Conservation (phyloP, 768 basidiomycete genomes). For the Tulasnella sp. region DNA sequence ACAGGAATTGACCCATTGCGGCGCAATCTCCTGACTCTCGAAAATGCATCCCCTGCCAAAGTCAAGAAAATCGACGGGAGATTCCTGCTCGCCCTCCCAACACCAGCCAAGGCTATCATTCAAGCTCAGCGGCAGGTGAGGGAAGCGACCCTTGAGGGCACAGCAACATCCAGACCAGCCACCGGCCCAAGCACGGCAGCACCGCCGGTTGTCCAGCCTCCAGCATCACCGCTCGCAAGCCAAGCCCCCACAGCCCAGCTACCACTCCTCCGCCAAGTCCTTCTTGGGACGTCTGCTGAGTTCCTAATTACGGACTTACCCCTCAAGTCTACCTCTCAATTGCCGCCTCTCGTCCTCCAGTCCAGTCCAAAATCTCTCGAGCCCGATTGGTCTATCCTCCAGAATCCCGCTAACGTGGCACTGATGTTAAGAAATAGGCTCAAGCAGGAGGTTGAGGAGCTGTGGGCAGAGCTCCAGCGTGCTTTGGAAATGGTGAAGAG, state of each 20-base stretch:
- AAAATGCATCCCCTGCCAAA: conserved; percentile 30
- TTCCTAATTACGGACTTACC: conserved; percentile 6
- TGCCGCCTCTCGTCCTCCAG: background rate
- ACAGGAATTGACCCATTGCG: conserved; percentile 44
- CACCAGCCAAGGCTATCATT: background rate
- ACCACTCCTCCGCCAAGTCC: background rate
- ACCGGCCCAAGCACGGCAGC: background rate
- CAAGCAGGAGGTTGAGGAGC: background rate
- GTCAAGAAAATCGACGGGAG: background rate
- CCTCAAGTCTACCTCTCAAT: background rate
- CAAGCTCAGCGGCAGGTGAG: background rate
- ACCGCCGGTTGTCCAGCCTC: no score
- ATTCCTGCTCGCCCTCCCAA: background rate
- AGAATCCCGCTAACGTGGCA: background rate
- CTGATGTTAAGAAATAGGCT: background rate
- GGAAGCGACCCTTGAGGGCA: background rate
- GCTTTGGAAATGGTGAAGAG: background rate
- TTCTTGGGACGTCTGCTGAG: background rate
- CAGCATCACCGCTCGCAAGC: no score
- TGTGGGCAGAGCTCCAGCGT: background rate
- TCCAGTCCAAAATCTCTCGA: background rate
- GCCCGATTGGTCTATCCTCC: background rate
- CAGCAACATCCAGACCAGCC: background rate
- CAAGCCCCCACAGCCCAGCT: background rate
- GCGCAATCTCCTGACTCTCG: conserved; percentile 35